Conservation (phyloP, 2,329 filamentous ascomycete species). For the Colletotrichum tofieldiae region DNA sequence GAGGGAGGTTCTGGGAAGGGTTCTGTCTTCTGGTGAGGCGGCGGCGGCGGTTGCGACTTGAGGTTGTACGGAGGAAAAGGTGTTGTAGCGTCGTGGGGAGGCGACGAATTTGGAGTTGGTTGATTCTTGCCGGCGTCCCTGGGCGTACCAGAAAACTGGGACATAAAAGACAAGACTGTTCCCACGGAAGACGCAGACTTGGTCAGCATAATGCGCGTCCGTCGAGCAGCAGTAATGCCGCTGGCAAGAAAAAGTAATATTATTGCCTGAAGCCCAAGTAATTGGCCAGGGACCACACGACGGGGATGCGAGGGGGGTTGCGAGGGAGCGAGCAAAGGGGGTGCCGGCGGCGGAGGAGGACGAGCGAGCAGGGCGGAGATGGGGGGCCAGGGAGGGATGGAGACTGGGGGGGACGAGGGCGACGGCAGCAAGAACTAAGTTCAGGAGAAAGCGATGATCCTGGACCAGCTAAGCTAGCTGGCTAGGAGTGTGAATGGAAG, state of each 20-base stretch:
- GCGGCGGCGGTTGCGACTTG: conserved; percentile 32
- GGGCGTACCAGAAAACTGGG: conserved; percentile 75
- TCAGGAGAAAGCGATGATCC: conserved; percentile 30
- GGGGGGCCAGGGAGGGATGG: conserved; percentile 1
- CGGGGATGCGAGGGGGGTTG: conserved; percentile 27
- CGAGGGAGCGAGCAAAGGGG: conserved; percentile 7
- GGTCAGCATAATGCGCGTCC: conserved; percentile 40
- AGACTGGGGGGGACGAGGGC: conserved; percentile 2
- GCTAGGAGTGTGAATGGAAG: background rate
- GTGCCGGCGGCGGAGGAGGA: background rate
- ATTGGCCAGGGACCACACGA: conserved; percentile 37
- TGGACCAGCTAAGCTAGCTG: conserved; percentile 21
- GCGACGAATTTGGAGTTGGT: conserved; percentile 62
- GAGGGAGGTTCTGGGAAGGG: conserved; percentile 35
- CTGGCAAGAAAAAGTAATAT: conserved; percentile 22
- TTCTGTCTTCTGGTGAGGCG: conserved; percentile 35
- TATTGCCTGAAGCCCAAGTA: conserved; percentile 39
- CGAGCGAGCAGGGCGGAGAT: background rate
- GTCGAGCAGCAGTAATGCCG: conserved; percentile 10
- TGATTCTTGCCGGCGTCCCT: conserved; percentile 55
- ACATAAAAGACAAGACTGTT: conserved; percentile 90
- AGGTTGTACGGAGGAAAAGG: conserved; percentile 45
- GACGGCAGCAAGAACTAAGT: conserved; percentile 7
- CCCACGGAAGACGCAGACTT: conserved; percentile 36
- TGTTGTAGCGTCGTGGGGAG: conserved; percentile 53